phyloP scores from a whole-genome alignment of 495 filamentous ascomycete species.

The Penicillium robsamsonii region DNA sequence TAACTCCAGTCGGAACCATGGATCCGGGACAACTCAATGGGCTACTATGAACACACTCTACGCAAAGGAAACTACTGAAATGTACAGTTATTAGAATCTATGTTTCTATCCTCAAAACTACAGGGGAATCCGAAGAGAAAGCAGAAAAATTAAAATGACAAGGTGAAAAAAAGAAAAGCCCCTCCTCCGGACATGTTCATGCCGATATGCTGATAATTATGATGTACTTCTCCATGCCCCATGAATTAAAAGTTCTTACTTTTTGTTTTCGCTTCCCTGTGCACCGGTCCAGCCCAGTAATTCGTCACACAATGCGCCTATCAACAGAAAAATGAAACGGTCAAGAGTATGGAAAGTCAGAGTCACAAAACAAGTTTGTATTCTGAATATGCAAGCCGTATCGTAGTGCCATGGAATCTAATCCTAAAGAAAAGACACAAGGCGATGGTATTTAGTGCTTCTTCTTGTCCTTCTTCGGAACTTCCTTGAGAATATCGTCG shows the following conservation, averaged over 20 bases:
- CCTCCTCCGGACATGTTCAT: conserved; percentile 22
- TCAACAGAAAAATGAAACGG: conserved; percentile 24
- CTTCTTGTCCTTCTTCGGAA: conserved; percentile 42
- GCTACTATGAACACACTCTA: not conserved
- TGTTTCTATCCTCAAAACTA: conserved; percentile 24
- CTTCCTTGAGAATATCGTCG: conserved; percentile 50
- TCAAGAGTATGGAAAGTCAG: conserved; percentile 1
- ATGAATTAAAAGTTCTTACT: conserved; percentile 24
- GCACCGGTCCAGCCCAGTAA: conserved; percentile 30
- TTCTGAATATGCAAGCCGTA: not conserved
- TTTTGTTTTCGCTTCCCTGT: conserved; percentile 26
- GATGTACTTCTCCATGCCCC: conserved; percentile 20
- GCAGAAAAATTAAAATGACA: conserved; percentile 14
- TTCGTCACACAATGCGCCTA: conserved; percentile 34
- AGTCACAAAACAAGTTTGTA: not conserved
- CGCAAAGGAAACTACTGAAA: not conserved
- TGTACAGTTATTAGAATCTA: conserved; percentile 28
- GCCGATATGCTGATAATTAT: conserved; percentile 30
- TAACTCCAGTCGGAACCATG: conserved; percentile 2
- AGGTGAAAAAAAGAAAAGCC: conserved; percentile 8
- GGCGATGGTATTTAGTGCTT: conserved; percentile 35
- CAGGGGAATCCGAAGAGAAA: conserved; percentile 20
- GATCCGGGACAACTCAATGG: not conserved
- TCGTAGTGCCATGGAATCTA: not conserved
- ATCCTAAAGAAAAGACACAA: conserved; percentile 15